Evolutionary conservation across 768 basidiomycete genomes (phyloP).

Genomic region (Boletus bicolor): DNA sequence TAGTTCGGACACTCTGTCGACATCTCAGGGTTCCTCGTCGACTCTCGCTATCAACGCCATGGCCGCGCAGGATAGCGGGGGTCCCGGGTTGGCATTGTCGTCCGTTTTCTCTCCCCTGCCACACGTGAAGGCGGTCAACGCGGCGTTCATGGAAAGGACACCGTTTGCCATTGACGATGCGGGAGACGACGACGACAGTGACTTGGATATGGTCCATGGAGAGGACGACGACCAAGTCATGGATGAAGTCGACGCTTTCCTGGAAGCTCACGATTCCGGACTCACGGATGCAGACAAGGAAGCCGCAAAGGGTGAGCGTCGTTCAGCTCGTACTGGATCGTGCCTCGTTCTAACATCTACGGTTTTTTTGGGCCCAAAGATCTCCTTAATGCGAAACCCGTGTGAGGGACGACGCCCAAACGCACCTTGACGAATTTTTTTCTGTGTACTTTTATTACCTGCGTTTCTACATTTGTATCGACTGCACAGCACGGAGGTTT

Average conservation of each 20-base stretch:
- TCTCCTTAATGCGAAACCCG: constrained; percentile 57
- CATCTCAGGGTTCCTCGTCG: constrained; percentile 40
- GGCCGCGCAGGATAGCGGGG: constrained; percentile 19
- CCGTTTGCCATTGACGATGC: constrained; percentile 98
- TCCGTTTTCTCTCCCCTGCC: constrained; percentile 52
- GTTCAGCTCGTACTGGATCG: neutral
- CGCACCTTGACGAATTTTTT: neutral
- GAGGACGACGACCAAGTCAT: constrained; percentile 76
- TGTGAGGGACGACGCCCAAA: constrained; percentile 22
- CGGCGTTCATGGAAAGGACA: constrained; percentile 86
- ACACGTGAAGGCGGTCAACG: constrained; percentile 71
- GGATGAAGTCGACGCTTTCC: constrained; percentile 94
- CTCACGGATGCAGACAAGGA: constrained; percentile 76
- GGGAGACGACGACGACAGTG: constrained; percentile 60
- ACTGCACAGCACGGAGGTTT: constrained; percentile 2
- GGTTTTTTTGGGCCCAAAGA: constrained; percentile 34
- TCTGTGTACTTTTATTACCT: constrained; percentile 14
- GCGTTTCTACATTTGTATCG: constrained; percentile 10
- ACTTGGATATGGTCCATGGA: constrained; percentile 49
- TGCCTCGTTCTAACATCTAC: neutral
- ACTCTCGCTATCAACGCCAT: constrained; percentile 49
- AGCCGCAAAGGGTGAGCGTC: constrained; percentile 63
- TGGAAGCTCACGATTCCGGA: constrained; percentile 90
- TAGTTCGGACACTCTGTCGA: constrained; percentile 28
- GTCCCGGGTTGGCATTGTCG: constrained; percentile 19